Evolutionary conservation across 257 asterid genomes (phyloP).

Genomic region (Fraxinus pennsylvanica): DNA sequence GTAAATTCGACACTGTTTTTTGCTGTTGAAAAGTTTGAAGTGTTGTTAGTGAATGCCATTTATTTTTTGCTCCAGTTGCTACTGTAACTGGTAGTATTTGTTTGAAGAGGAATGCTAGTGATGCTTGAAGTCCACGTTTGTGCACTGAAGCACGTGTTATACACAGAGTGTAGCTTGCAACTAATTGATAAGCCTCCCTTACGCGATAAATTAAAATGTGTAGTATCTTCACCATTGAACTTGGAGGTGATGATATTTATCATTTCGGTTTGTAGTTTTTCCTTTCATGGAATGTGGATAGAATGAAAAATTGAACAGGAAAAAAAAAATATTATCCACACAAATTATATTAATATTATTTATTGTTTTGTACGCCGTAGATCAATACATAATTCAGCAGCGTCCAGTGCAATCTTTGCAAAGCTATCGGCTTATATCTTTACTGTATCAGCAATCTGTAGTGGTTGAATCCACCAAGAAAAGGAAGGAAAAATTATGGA

Average conservation of each 20-base stretch:
- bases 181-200: too few relatives aligned
- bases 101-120: background rate
- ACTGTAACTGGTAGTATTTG: background rate
- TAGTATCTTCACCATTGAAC: background rate
- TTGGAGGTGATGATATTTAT: background rate
- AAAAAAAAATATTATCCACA: background rate
- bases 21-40: constrained; percentile 14
- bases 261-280: background rate
- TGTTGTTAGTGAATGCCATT: constrained; percentile 8
- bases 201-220: background rate
- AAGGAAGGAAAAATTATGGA: constrained; percentile 26
- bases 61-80: background rate
- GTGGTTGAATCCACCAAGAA: constrained; percentile 13
- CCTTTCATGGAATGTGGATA: background rate
- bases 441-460: constrained; percentile 24
- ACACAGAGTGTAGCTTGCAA: too few relatives aligned
- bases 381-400: constrained; percentile 8
- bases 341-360: constrained; percentile 25
- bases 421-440: constrained; percentile 38
- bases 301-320: constrained; percentile 5
- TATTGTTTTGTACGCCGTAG: constrained; percentile 24
- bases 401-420: constrained; percentile 15
- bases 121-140: background rate
- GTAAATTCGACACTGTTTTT: constrained; percentile 3
- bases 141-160: background rate